These are phyloP conservation scores for Raddia guianensis DNA, from an alignment of 176 grass and related monocot species.

Conservation along the genomic window DNA sequence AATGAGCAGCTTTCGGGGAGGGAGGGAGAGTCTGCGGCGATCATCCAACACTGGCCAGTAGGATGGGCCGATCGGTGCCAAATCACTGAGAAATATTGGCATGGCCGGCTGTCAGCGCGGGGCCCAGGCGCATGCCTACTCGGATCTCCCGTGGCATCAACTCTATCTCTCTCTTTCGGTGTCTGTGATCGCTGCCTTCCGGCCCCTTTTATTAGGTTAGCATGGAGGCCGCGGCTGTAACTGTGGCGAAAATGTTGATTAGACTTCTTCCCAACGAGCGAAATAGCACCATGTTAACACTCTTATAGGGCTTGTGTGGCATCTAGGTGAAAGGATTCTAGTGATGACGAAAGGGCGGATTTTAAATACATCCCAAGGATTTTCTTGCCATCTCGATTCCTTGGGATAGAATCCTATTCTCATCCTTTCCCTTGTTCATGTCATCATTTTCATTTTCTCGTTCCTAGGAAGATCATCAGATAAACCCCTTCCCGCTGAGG, in stretches of 20 bases:
- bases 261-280: not conserved
- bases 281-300: no score
- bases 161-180: not conserved
- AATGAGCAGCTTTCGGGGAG: not conserved
- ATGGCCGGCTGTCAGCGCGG: slow-evolving; percentile 46
- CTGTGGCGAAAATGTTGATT: not conserved
- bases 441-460: no score
- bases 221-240: no score
- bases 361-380: no score
- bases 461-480: no score
- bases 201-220: not conserved
- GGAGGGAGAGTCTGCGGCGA: slow-evolving; percentile 24
- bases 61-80: slow-evolving; percentile 32
- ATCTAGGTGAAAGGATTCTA: no score
- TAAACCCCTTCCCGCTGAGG: no score
- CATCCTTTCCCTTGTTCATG: no score
- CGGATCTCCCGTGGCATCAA: slow-evolving; percentile 23
- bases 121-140: slow-evolving; percentile 1
- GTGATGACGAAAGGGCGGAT: no score
- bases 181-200: not conserved
- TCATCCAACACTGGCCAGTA: slow-evolving; percentile 32
- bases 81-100: slow-evolving; percentile 23
- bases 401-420: no score
- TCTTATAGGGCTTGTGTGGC: no score
- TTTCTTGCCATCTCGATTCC: no score